Evolutionary conservation across 331 rosid species (phyloP).

Genomic region (Pyracantha coccinea): DNA sequence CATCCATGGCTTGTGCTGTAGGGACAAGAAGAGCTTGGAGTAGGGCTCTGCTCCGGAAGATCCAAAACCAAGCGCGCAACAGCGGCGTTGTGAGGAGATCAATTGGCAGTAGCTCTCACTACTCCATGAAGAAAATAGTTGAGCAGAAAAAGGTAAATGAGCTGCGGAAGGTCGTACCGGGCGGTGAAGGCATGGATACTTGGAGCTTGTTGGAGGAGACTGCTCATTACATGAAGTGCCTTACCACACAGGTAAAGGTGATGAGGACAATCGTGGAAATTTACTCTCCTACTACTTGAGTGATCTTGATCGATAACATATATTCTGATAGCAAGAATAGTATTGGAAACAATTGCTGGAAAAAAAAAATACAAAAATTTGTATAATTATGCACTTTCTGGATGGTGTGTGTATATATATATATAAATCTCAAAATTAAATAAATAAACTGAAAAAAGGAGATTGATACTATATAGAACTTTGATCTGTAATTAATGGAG

Average conservation of each 20-base stretch:
- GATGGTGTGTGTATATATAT: too few relatives aligned
- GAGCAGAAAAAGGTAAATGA: not conserved
- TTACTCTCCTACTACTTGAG: slow-evolving; percentile 13
- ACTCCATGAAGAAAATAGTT: not conserved
- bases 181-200: slow-evolving; percentile 27
- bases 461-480: not conserved
- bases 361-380: not conserved
- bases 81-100: not conserved
- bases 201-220: slow-evolving; percentile 33
- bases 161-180: slow-evolving; percentile 28
- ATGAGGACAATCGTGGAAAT: slow-evolving; percentile 23
- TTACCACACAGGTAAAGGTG: slow-evolving; percentile 30
- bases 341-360: not conserved
- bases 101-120: not conserved
- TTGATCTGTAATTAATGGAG: not conserved
- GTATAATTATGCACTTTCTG: not conserved
- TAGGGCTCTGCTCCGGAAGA: slow-evolving; percentile 21
- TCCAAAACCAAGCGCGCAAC: not conserved
- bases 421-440: not conserved
- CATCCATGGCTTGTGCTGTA: slow-evolving; percentile 31
- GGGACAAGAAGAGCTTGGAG: slow-evolving; percentile 28
- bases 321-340: not conserved
- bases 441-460: not conserved
- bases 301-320: not conserved
- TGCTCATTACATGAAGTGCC: slow-evolving; percentile 31